Evolutionary conservation across 768 basidiomycete species (phyloP).

Genomic region (Macrolepiota dolichaula): DNA sequence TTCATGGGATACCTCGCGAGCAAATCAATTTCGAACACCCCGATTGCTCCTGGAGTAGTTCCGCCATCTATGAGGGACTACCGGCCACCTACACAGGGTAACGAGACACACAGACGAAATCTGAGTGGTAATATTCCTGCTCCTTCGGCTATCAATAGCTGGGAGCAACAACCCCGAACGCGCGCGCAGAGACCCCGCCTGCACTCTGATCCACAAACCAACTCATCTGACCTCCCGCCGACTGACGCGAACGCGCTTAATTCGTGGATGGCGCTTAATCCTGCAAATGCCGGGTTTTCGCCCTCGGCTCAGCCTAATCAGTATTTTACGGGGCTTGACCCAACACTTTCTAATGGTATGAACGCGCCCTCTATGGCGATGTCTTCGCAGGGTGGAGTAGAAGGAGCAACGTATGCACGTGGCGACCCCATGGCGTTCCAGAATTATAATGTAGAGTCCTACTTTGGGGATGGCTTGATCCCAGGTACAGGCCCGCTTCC

Average conservation of each 20-base stretch:
- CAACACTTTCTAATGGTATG: not conserved
- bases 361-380: not conserved
- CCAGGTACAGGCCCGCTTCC: conserved; percentile 9
- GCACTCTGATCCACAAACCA: not conserved
- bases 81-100: conserved; percentile 8
- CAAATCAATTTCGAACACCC: conserved; percentile 13
- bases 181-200: not conserved
- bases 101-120: not conserved
- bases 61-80: conserved; percentile 10
- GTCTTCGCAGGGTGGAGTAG: not conserved
- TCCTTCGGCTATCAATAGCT: conserved; percentile 7
- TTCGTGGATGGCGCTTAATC: conserved; percentile 9
- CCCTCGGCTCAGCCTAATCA: not conserved
- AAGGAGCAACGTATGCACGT: not conserved
- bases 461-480: not conserved
- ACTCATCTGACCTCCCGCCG: not conserved
- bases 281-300: conserved; percentile 1
- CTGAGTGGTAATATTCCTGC: not conserved
- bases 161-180: not conserved
- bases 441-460: not conserved
- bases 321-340: not conserved
- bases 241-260: conserved; percentile 1
- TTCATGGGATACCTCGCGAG: conserved; percentile 22
- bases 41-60: conserved; percentile 6
- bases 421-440: not conserved